A percentile compares a stretch with the other conserved stretches of the same genome.
Conservation (phyloP, 108 stramenopile species). For the Nitzschia putrida region DNA sequence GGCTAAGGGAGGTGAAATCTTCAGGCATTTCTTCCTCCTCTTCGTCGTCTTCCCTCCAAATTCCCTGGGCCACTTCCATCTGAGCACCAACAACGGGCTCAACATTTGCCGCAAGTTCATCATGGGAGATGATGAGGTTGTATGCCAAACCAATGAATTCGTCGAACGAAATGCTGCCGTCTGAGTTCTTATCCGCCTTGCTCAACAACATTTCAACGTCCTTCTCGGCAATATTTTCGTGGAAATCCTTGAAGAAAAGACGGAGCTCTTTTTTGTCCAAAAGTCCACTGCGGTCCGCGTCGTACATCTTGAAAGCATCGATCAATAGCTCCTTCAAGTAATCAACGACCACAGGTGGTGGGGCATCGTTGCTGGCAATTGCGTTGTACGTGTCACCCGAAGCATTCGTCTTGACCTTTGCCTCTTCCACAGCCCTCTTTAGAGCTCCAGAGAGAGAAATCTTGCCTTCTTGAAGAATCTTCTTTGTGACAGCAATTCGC, state of each 20-base stretch:
- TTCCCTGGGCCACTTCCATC: conserved; percentile 8
- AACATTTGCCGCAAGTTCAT: background rate
- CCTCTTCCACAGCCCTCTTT: conserved; percentile 42
- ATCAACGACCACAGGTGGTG: conserved; percentile 45
- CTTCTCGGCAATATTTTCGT: conserved; percentile 60
- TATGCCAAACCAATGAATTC: conserved; percentile 91
- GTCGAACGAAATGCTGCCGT: conserved; percentile 72
- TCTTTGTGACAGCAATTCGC: conserved; percentile 71
- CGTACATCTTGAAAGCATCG: conserved; percentile 87
- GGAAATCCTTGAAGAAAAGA: conserved; percentile 74
- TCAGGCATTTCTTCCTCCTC: conserved; percentile 83
- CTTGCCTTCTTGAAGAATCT: conserved; percentile 61
- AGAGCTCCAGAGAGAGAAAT: conserved; percentile 69
- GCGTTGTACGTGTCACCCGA: conserved; percentile 20
- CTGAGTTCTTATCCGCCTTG: conserved; percentile 70
- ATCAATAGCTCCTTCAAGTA: conserved; percentile 67
- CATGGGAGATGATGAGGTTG: conserved; percentile 54
- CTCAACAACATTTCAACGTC: conserved; percentile 56
- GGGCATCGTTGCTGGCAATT: conserved; percentile 17
- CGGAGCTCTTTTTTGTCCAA: conserved; percentile 77
- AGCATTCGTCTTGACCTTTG: background rate
- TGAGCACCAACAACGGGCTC: background rate
- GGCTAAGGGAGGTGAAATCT: conserved; percentile 64
- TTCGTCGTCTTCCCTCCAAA: conserved; percentile 49
- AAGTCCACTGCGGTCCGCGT: conserved; percentile 62